A percentile compares a stretch with the other conserved stretches of the same genome.
These are phyloP conservation scores for Solanum piurae DNA, from an alignment of 257 asterid species.

Conservation along the genomic window DNA sequence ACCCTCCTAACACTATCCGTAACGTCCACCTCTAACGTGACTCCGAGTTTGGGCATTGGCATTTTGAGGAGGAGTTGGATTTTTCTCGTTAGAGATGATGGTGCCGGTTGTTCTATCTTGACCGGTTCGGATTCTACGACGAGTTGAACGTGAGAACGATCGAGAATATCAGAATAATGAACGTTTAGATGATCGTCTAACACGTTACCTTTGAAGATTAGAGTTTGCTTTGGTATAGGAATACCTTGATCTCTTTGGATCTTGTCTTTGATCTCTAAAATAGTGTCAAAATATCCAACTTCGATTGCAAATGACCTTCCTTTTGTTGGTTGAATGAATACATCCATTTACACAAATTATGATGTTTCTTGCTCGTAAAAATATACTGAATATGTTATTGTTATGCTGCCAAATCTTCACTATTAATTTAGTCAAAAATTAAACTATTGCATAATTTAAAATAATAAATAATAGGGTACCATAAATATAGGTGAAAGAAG, in stretches of 20 bases:
- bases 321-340: slow-evolving; percentile 31
- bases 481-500: neutral
- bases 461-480: neutral
- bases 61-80: slow-evolving; percentile 29
- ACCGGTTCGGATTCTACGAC: neutral
- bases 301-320: slow-evolving; percentile 43
- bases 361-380: neutral
- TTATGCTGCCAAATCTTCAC: neutral
- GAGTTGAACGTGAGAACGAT: slow-evolving; percentile 40
- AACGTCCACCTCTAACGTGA: slow-evolving; percentile 22
- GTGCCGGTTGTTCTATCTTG: neutral
- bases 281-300: slow-evolving; percentile 54
- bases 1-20: slow-evolving; percentile 23
- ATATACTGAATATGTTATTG: neutral
- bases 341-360: slow-evolving; percentile 31
- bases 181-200: slow-evolving; percentile 47
- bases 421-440: neutral
- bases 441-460: neutral
- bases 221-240: slow-evolving; percentile 45
- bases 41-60: slow-evolving; percentile 14
- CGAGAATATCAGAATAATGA: slow-evolving; percentile 39
- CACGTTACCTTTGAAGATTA: slow-evolving; percentile 37
- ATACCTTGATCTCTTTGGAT: slow-evolving; percentile 31
- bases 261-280: slow-evolving; percentile 57
- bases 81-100: slow-evolving; percentile 1